These are phyloP conservation scores for Phytophthora hibernalis DNA, from an alignment of 352 stramenopile species.

Conservation along the genomic window DNA sequence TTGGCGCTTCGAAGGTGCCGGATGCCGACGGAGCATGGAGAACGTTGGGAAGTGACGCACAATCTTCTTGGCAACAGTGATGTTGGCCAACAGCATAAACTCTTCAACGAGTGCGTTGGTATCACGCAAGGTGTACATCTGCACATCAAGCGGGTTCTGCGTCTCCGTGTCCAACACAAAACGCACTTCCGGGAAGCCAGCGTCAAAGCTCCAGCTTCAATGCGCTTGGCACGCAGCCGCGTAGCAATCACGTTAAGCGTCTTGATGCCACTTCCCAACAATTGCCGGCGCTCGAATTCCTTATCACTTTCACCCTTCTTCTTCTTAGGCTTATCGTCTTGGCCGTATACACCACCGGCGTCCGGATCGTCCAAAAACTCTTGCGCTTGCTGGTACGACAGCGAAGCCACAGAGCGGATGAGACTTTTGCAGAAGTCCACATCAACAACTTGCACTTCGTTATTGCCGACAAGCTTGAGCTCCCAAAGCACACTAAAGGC, in stretches of 20 bases:
- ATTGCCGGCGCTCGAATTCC: constrained; percentile 41
- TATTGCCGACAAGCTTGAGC: constrained; percentile 63
- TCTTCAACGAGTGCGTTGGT: constrained; percentile 98
- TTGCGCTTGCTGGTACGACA: constrained; percentile 99
- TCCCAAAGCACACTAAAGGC: constrained; percentile 87
- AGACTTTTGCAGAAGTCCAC: constrained; percentile 98
- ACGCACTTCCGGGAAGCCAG: constrained; percentile 96
- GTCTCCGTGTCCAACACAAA: constrained; percentile 99
- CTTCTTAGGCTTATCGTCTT: constrained; percentile 36
- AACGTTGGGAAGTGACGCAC: constrained; percentile 95
- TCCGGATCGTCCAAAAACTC: constrained; percentile 93
- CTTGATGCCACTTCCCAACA: constrained; percentile 89
- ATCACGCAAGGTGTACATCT: constrained; percentile 96
- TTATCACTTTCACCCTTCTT: constrained; percentile 47
- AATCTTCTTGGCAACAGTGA: constrained; percentile 97
- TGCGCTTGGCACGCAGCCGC: constrained; percentile 93
- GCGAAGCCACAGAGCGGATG: constrained; percentile 95
- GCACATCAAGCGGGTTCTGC: constrained; percentile 98
- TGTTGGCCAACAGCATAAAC: constrained; percentile 99
- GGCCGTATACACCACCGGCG: constrained; percentile 53
- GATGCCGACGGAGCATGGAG: constrained; percentile 95
- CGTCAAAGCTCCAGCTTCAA: constrained; percentile 96
- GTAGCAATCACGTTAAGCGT: constrained; percentile 92
- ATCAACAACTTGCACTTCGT: constrained; percentile 92
- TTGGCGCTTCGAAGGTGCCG: constrained; percentile 94